A percentile compares a stretch with the other conserved stretches of the same genome.
Evolutionary conservation across 345 rosid genomes (phyloP).

Genomic region (Abelmoschus esculentus): DNA sequence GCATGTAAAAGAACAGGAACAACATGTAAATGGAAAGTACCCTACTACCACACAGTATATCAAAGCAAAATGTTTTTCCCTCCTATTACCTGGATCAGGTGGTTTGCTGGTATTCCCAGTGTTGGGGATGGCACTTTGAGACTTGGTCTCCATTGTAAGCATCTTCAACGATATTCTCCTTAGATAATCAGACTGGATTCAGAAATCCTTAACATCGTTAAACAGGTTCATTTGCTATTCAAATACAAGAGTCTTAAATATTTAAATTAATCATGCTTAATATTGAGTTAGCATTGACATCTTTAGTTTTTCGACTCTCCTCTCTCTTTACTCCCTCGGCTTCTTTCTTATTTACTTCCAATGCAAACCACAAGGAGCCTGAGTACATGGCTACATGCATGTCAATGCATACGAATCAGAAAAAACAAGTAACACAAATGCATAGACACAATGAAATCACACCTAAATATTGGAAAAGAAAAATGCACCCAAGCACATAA

Average conservation of each 20-base stretch:
- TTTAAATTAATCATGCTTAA: background rate
- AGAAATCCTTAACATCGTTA: background rate
- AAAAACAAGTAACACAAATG: background rate
- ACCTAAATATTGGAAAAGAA: background rate
- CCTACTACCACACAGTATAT: background rate
- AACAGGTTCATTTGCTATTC: background rate
- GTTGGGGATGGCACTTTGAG: conserved; percentile 44
- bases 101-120: conserved; percentile 39
- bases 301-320: background rate
- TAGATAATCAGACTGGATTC: conserved; percentile 66
- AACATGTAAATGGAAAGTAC: background rate
- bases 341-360: background rate
- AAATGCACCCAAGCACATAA: background rate
- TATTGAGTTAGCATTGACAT: background rate
- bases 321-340: background rate
- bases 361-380: background rate
- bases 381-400: background rate
- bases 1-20: background rate
- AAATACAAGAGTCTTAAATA: background rate
- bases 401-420: background rate
- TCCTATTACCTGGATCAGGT: conserved; percentile 49
- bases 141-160: conserved; percentile 74
- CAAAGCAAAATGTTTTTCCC: background rate
- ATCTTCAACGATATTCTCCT: conserved; percentile 81
- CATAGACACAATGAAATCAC: background rate